These are phyloP conservation scores for Blumeria hordei DNA, from an alignment of 2,329 filamentous ascomycete species.

Conservation along the genomic window DNA sequence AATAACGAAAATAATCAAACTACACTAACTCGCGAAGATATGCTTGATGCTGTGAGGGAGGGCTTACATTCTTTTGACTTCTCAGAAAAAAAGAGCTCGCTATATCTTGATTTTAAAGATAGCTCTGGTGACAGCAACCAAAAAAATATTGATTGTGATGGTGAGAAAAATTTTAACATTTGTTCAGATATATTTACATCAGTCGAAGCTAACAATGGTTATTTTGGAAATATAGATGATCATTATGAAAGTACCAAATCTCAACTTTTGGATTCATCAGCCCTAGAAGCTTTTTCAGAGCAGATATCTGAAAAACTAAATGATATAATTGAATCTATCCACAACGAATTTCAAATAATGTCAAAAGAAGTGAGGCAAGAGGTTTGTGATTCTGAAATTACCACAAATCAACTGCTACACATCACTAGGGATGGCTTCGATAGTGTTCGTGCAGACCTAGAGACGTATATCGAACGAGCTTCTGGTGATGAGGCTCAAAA, in stretches of 20 bases:
- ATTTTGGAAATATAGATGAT: conserved; percentile 25
- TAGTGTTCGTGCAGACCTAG: conserved; percentile 54
- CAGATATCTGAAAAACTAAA: conserved; percentile 31
- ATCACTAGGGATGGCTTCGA: conserved; percentile 74
- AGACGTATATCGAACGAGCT: conserved; percentile 53
- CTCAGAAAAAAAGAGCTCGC: conserved; percentile 12
- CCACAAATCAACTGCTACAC: conserved; percentile 73
- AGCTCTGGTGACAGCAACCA: conserved; percentile 46
- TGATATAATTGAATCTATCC: conserved; percentile 39
- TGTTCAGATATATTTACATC: conserved; percentile 34
- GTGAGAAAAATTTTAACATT: conserved; percentile 26
- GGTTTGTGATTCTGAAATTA: conserved; percentile 50
- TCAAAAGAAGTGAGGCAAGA: conserved; percentile 51
- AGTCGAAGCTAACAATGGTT: conserved; percentile 27
- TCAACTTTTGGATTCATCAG: conserved; percentile 25
- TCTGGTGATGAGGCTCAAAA: conserved; percentile 43
- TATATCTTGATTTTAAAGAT: conserved; percentile 41
- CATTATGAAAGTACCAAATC: conserved; percentile 33
- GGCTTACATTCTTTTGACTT: conserved; percentile 29
- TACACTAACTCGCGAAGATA: conserved; percentile 34
- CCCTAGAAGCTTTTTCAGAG: conserved; percentile 19
- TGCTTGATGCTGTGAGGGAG: conserved; percentile 38
- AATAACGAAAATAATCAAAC: conserved; percentile 27
- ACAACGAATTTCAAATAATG: conserved; percentile 31
- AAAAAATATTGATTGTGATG: conserved; percentile 33